Evolutionary conservation across 139 green algal species (phyloP), one percentile per base, ranked within the genome.

Genomic region (Coelastrella sp.): DNA sequence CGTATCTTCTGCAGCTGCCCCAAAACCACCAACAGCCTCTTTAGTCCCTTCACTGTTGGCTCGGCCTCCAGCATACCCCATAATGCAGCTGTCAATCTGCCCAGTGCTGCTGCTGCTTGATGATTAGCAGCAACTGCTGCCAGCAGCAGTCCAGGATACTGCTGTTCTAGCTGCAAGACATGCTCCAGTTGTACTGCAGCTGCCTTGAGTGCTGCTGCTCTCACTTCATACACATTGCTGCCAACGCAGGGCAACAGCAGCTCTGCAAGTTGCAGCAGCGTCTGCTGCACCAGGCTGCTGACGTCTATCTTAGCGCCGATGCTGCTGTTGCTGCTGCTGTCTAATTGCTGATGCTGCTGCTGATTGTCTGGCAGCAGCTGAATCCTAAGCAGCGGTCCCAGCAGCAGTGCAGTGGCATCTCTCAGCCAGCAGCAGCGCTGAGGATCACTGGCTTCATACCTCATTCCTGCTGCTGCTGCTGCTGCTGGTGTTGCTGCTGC

Each of bases 131-230:
- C 94, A 59, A 91, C 35, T 2, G 86, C 89, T 1, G 89, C 88
- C 13, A 89, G 81, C 45, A 80, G 72, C 76, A 83, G 76, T 35
- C 68, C 38, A n/a, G 41, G 59, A 53, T 75, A 32, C 35, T 43
- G 74, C 21, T 63, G 51, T 8, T 27, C 13, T 53, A 86, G 50
- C 62, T 63, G 41, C 37, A 87, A 60, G 2, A 67, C 3, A 4
- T 41, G 66, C 37, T 78, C 48, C 37, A 91, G 32, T 3, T 79
- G 78, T 41, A 76, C 30, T 45, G 76, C 87, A n/a, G 81, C 71
- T 19, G 80, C 82, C 82, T 96, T 96, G 37, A 92, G 43, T 4
- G 86, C 90, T 1, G 91, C 88, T 5, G 90, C 85, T 2, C 88
- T 76, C 32, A 94, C 89, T 30, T 96, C 93, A 71, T 93, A 93